phyloP scores from a whole-genome alignment of 2,329 filamentous ascomycete species.

The Ascochyta pisi region DNA sequence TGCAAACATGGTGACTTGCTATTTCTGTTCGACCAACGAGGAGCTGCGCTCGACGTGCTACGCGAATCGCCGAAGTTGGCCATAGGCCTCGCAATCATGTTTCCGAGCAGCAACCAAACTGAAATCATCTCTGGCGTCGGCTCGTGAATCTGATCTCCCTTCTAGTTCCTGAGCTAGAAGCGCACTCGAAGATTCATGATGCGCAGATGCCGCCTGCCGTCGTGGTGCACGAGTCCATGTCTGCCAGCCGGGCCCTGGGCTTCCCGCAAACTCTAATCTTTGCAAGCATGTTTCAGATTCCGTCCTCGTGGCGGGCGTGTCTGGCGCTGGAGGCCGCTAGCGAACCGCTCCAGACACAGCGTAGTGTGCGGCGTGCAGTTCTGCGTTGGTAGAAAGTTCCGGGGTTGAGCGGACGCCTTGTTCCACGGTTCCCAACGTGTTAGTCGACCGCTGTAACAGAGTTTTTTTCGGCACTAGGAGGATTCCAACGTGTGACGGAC shows the following conservation, averaged over 20 bases:
- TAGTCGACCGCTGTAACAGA: constrained; percentile 7
- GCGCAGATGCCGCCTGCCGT: constrained; percentile 19
- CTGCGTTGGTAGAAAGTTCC: constrained; percentile 20
- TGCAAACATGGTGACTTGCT: background rate
- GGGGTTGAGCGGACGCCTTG: constrained; percentile 18
- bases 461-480: constrained; percentile 5
- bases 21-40: constrained; percentile 14
- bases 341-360: background rate
- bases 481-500: constrained; percentile 1
- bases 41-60: constrained; percentile 2
- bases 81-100: constrained; percentile 10
- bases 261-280: constrained; percentile 33
- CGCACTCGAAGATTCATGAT: constrained; percentile 16
- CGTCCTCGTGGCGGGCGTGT: constrained; percentile 17
- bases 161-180: constrained; percentile 29
- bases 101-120: constrained; percentile 3
- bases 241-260: constrained; percentile 12
- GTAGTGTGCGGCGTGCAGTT: constrained; percentile 15
- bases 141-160: constrained; percentile 1
- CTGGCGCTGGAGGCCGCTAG: constrained; percentile 15
- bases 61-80: constrained; percentile 13
- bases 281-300: constrained; percentile 30
- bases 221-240: constrained; percentile 3
- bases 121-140: background rate
- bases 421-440: constrained; percentile 14